These are phyloP conservation scores for Whalleya microplaca DNA, from an alignment of 2,329 filamentous ascomycete species.

Conservation along the genomic window DNA sequence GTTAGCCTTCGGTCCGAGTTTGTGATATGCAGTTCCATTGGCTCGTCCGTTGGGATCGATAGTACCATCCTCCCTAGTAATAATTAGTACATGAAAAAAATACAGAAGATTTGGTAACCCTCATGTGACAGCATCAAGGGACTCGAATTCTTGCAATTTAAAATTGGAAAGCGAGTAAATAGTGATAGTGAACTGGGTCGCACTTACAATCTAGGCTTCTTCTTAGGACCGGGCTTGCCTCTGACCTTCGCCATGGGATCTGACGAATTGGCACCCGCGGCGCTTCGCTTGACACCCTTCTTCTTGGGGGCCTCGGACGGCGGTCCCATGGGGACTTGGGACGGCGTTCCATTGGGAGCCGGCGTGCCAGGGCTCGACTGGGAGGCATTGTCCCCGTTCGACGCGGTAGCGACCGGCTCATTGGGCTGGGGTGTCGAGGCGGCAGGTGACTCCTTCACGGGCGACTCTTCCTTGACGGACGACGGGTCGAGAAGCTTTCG, in stretches of 20 bases:
- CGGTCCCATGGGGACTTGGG: conserved; percentile 60
- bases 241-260: conserved; percentile 66
- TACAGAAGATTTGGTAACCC: neutral
- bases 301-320: conserved; percentile 69
- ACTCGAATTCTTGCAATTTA: neutral
- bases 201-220: conserved; percentile 91
- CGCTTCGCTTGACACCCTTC: conserved; percentile 74
- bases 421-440: conserved; percentile 44
- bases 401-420: conserved; percentile 42
- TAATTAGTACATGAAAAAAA: conserved; percentile 35
- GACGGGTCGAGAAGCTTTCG: conserved; percentile 53
- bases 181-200: neutral
- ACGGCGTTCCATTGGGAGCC: conserved; percentile 58
- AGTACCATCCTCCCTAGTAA: conserved; percentile 62
- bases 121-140: neutral
- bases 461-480: conserved; percentile 48
- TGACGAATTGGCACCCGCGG: conserved; percentile 64
- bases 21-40: conserved; percentile 63
- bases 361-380: conserved; percentile 66
- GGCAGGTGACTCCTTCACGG: conserved; percentile 52
- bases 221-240: conserved; percentile 93
- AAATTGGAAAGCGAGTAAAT: neutral
- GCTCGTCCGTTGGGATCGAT: conserved; percentile 59
- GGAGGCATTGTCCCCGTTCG: conserved; percentile 59
- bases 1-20: conserved; percentile 94